Percentiles rank a stretch among this genome's conserved stretches.
These are phyloP conservation scores for Boletus vinaceobasis DNA, from an alignment of 768 basidiomycete species.

Conservation along the genomic window DNA sequence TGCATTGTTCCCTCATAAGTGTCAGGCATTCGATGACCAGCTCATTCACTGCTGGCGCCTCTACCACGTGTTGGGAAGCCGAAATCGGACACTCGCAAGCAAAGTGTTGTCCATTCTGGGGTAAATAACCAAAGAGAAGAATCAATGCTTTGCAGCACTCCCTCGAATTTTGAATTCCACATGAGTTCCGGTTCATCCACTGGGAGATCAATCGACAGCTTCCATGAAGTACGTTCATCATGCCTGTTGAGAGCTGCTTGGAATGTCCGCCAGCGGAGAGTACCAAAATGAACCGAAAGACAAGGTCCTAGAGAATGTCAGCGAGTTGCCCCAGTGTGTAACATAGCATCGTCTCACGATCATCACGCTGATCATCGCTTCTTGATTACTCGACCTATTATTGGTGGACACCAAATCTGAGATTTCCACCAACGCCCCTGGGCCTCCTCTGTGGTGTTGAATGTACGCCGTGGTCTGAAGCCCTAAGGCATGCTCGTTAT, in stretches of 20 bases:
- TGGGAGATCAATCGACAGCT: constrained; percentile 19
- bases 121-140: constrained; percentile 23
- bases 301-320: constrained; percentile 17
- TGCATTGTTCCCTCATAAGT: constrained; percentile 9
- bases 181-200: constrained; percentile 22
- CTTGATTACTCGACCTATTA: neutral
- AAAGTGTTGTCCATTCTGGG: constrained; percentile 17
- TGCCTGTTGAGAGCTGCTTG: constrained; percentile 14
- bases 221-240: constrained; percentile 17
- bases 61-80: neutral
- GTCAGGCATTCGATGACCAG: constrained; percentile 18
- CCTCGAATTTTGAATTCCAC: constrained; percentile 25
- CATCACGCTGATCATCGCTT: constrained; percentile 25
- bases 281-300: constrained; percentile 23
- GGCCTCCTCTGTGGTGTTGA: constrained; percentile 31
- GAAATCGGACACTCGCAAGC: constrained; percentile 12
- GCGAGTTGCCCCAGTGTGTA: neutral
- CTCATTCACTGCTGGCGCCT: constrained; percentile 15
- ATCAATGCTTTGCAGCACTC: constrained; percentile 31
- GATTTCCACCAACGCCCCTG: neutral
- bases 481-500: neutral
- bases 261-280: constrained; percentile 13
- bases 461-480: constrained; percentile 54
- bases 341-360: constrained; percentile 16
- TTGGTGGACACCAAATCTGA: neutral